Evolutionary conservation across 345 rosid genomes (phyloP).

Genomic region (Erucastrum elatum): DNA sequence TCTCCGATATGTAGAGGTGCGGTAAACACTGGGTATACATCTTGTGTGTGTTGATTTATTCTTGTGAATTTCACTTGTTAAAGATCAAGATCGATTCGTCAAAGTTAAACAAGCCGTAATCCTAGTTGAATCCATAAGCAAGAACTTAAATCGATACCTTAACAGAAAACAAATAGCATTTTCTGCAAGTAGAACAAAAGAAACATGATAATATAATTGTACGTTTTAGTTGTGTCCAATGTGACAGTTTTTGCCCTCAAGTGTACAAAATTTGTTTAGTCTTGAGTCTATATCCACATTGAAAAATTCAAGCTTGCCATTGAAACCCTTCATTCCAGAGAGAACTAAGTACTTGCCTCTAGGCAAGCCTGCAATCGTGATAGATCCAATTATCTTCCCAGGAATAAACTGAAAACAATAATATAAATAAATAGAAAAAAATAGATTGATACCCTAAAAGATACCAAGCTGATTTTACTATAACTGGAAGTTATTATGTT

Average conservation of each 20-base stretch:
- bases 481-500: not conserved
- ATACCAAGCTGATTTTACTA: not conserved
- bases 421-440: not conserved
- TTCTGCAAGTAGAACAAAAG: not conserved
- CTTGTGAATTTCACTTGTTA: too few relatives aligned
- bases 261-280: not conserved
- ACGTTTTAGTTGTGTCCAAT: not conserved
- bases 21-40: too few relatives aligned
- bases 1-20: too few relatives aligned
- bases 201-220: not conserved
- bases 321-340: not conserved
- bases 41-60: too few relatives aligned
- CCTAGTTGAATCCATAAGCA: too few relatives aligned
- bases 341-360: not conserved
- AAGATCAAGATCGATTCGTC: too few relatives aligned
- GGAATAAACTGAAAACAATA: not conserved
- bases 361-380: not conserved
- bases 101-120: too few relatives aligned
- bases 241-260: not conserved
- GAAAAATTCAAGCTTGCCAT: not conserved
- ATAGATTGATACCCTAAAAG: too few relatives aligned
- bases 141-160: too few relatives aligned
- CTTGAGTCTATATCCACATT: not conserved
- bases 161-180: not conserved
- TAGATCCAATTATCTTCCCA: not conserved